A percentile compares a stretch with the other conserved stretches of the same genome.
phyloP scores from a whole-genome alignment of 345 rosid species.

The Clausena lansium region DNA sequence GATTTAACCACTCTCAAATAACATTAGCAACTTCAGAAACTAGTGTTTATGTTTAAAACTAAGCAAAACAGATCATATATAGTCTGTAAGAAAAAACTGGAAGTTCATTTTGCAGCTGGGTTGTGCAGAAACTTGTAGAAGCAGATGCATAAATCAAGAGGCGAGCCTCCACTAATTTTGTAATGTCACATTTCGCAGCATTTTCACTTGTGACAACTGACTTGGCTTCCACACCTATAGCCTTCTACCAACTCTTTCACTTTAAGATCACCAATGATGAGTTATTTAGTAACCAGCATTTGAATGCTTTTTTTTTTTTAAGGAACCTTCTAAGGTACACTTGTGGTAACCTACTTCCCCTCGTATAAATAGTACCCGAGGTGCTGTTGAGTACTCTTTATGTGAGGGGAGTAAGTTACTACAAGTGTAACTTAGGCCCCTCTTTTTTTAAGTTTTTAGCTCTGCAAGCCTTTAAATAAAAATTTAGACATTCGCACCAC shows the following conservation, averaged over 20 bases:
- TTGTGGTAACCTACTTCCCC: too few relatives aligned
- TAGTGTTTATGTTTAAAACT: constrained; percentile 20
- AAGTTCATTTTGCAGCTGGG: not conserved
- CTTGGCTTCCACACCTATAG: not conserved
- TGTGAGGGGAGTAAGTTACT: too few relatives aligned
- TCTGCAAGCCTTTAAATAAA: too few relatives aligned
- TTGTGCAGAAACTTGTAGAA: not conserved
- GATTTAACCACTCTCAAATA: constrained; percentile 7
- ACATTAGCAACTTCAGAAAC: constrained; percentile 19
- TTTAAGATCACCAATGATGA: not conserved
- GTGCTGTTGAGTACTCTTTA: too few relatives aligned
- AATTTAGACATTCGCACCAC: too few relatives aligned
- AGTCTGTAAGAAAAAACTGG: constrained; percentile 13
- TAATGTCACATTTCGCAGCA: not conserved
- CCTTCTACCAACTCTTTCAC: not conserved
- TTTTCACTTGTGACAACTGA: not conserved
- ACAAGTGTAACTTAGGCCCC: too few relatives aligned
- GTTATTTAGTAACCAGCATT: not conserved
- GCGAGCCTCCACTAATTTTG: not conserved
- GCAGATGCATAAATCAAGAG: not conserved
- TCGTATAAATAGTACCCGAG: too few relatives aligned
- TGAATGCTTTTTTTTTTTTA: too few relatives aligned
- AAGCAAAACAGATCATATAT: constrained; percentile 30
- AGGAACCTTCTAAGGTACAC: too few relatives aligned
- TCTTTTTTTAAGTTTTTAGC: too few relatives aligned